phyloP scores from a whole-genome alignment of 495 filamentous ascomycete genomes.

The Parathielavia appendiculata region DNA sequence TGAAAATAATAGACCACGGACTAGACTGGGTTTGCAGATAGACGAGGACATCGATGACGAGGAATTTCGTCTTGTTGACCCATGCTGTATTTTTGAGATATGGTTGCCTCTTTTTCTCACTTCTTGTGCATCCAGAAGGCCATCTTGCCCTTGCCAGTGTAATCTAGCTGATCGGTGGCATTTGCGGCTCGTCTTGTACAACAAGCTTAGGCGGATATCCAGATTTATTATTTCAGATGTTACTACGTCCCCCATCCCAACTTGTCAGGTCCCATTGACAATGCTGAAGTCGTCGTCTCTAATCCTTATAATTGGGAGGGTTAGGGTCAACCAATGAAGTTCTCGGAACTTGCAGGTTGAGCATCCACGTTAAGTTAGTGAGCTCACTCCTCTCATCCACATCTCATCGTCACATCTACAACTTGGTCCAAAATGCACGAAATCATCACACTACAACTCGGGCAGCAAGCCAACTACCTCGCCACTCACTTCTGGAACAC shows the following conservation, averaged over 20 bases:
- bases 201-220: not conserved
- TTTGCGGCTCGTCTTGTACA: not conserved
- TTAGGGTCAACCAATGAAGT: conserved; percentile 9
- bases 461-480: conserved; percentile 86
- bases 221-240: not conserved
- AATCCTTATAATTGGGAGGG: not conserved
- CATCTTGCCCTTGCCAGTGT: not conserved
- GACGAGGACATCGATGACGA: conserved; percentile 14
- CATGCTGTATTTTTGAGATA: not conserved
- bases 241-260: too few species aligned
- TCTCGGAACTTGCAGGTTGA: too few species aligned
- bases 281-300: too few species aligned
- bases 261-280: too few species aligned
- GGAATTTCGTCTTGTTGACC: conserved; percentile 3
- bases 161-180: not conserved
- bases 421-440: conserved; percentile 70
- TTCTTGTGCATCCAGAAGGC: not conserved
- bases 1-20: conserved; percentile 17
- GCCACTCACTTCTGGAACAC: conserved; percentile 99
- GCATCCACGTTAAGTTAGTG: conserved; percentile 10
- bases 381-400: conserved; percentile 12
- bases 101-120: not conserved
- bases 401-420: not conserved
- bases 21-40: conserved; percentile 22
- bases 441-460: conserved; percentile 89